Percentiles rank a stretch among this genome's conserved stretches.
These are phyloP conservation scores for Suillus fuscotomentosus DNA, from an alignment of 768 basidiomycete species.

Conservation along the genomic window DNA sequence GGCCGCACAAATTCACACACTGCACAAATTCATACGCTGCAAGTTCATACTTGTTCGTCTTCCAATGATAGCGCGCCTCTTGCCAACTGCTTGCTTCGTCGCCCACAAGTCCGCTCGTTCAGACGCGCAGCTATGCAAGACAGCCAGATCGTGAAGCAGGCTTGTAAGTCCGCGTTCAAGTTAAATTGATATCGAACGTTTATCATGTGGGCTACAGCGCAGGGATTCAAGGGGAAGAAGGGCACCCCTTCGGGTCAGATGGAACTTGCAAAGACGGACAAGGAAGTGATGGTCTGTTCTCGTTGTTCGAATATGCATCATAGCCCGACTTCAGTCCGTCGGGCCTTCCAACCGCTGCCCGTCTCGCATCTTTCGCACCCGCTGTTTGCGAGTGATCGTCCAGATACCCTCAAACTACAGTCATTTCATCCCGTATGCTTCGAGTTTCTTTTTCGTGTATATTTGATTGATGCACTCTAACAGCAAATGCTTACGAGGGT, in stretches of 20 bases:
- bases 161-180: constrained; percentile 1
- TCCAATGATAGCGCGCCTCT: neutral
- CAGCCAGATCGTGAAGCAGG: constrained; percentile 2
- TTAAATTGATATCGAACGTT: neutral
- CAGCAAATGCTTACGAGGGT: constrained; percentile 35
- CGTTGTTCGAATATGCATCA: neutral
- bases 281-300: constrained; percentile 2
- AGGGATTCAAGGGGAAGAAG: constrained; percentile 4
- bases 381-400: constrained; percentile 39
- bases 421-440: constrained; percentile 42
- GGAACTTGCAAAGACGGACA: constrained; percentile 1
- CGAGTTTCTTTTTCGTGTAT: neutral
- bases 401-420: constrained; percentile 36
- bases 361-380: constrained; percentile 36
- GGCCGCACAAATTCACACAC: neutral
- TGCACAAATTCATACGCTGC: too few relatives aligned
- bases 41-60: neutral
- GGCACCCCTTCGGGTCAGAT: neutral
- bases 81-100: neutral
- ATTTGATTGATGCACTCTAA: constrained; percentile 2
- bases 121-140: constrained; percentile 5
- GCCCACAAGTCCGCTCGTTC: neutral
- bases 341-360: constrained; percentile 47
- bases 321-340: neutral
- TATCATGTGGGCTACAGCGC: neutral